Percentiles rank a stretch among this genome's conserved stretches.
Evolutionary conservation across 805 yeast genomes (phyloP).

Genomic region (Saccharomycopsis fermentans): DNA sequence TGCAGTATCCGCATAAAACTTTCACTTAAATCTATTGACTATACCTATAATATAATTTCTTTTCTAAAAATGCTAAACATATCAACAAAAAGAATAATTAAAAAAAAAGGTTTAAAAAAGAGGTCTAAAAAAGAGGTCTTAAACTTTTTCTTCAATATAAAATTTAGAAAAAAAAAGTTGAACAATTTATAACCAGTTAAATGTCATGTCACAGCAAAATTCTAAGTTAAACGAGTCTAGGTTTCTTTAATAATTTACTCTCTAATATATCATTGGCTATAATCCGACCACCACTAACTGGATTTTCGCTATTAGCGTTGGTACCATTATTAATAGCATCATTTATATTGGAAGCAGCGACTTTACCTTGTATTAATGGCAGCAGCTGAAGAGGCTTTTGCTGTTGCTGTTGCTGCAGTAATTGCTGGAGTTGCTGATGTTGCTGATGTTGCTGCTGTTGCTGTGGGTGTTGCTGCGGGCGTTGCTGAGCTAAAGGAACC

Average conservation of each 20-base stretch:
- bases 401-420: background rate
- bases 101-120: too few species aligned
- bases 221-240: background rate
- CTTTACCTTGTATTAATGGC: background rate
- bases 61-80: too few species aligned
- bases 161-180: too few species aligned
- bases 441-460: background rate
- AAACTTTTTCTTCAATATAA: too few species aligned
- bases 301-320: background rate
- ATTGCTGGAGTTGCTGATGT: background rate
- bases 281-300: background rate
- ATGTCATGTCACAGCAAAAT: background rate
- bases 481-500: constrained; percentile 26
- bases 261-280: constrained; percentile 4
- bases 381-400: constrained; percentile 2
- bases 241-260: constrained; percentile 5
- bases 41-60: too few species aligned
- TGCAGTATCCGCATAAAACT: too few species aligned
- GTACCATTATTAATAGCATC: background rate
- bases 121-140: too few species aligned
- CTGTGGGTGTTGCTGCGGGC: constrained; percentile 20
- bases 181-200: too few species aligned
- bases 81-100: too few species aligned
- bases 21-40: too few species aligned
- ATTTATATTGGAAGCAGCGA: background rate